These are phyloP conservation scores for Russula sp. DNA, from an alignment of 768 basidiomycete genomes.

Conservation along the genomic window DNA sequence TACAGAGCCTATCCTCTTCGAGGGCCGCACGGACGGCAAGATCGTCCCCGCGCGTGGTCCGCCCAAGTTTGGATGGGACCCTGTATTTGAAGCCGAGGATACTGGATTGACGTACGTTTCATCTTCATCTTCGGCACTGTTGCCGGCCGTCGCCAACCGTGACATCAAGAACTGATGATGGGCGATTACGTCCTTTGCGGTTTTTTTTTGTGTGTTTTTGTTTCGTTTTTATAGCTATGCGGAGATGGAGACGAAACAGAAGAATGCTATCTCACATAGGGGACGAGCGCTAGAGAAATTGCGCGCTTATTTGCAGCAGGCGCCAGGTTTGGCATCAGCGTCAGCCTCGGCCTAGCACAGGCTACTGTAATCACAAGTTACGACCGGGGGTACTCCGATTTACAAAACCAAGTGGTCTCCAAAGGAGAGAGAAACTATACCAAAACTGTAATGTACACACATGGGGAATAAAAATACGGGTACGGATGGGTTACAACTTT, in stretches of 20 bases:
- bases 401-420: not conserved
- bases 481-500: constrained; percentile 19
- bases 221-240: constrained; percentile 54
- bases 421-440: not conserved
- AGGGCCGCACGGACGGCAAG: constrained; percentile 84
- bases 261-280: constrained; percentile 65
- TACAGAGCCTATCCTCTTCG: constrained; percentile 74
- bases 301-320: constrained; percentile 41
- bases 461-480: not conserved
- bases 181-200: not conserved
- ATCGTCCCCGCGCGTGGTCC: constrained; percentile 86
- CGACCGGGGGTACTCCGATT: not conserved
- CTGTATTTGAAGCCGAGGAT: constrained; percentile 75
- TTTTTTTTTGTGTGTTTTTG: not conserved
- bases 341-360: too few relatives aligned
- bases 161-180: not conserved
- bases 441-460: too few relatives aligned
- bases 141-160: too few relatives aligned
- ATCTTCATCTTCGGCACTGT: too few relatives aligned
- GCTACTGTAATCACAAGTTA: too few relatives aligned
- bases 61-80: constrained; percentile 85
- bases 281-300: constrained; percentile 62
- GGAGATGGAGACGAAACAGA: constrained; percentile 61
- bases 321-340: not conserved
- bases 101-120: constrained; percentile 67